A percentile compares a stretch with the other conserved stretches of the same genome.
Evolutionary conservation across 2,329 filamentous ascomycete genomes (phyloP).

Genomic region (Alternaria infectoria): DNA sequence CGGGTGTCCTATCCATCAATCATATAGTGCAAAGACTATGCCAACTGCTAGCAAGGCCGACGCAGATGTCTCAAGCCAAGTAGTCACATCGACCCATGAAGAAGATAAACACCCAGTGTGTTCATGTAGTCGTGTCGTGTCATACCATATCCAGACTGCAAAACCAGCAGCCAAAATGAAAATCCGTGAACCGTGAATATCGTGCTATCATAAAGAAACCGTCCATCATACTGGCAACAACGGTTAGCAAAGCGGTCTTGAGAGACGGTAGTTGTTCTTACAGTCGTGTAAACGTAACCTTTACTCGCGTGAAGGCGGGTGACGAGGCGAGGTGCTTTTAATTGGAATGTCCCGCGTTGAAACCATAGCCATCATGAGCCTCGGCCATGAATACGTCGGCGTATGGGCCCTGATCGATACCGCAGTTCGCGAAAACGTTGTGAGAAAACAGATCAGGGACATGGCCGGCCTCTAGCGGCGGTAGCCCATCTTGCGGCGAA

Average conservation of each 20-base stretch:
- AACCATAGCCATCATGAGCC: background rate
- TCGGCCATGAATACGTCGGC: background rate
- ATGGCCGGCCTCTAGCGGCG: background rate
- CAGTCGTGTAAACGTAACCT: background rate
- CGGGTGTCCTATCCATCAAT: background rate
- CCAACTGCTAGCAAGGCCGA: background rate
- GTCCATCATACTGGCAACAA: background rate
- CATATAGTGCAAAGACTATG: background rate
- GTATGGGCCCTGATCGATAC: background rate
- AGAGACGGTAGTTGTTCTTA: background rate
- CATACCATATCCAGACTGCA: background rate
- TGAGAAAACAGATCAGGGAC: background rate
- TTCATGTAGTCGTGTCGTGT: background rate
- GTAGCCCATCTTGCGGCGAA: background rate
- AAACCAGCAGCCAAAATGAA: background rate
- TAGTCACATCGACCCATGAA: background rate
- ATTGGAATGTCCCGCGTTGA: background rate
- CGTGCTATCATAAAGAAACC: background rate
- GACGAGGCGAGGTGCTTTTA: background rate
- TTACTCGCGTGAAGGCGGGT: background rate
- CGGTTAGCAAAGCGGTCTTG: background rate
- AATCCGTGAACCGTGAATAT: background rate
- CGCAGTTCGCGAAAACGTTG: background rate
- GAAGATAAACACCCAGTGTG: background rate
- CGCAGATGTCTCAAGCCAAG: background rate